Conservation (phyloP, 176 grass and related monocot species). For the Neostapfia colusana region DNA sequence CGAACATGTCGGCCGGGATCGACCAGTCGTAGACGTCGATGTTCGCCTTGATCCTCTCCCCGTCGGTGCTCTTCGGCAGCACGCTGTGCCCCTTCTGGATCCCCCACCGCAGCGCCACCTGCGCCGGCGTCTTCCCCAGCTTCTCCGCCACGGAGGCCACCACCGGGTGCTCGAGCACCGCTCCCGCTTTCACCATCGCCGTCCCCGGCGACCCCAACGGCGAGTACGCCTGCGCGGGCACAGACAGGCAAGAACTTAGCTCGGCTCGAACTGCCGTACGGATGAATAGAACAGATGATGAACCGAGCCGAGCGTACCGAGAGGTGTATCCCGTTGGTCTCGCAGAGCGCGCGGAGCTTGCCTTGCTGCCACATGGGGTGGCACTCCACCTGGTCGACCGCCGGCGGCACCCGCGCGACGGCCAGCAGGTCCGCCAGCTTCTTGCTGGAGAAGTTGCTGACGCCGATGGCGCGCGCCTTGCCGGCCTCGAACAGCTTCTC, state of each 20-base stretch:
- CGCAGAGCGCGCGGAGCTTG: slow-evolving; percentile 47
- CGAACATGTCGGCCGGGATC: slow-evolving; percentile 58
- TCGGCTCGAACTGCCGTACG: background rate
- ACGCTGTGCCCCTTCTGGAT: slow-evolving; percentile 66
- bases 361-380: slow-evolving; percentile 34
- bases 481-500: slow-evolving; percentile 56
- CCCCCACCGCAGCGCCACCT: slow-evolving; percentile 65
- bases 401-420: slow-evolving; percentile 50
- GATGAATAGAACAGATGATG: no score
- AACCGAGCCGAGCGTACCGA: slow-evolving; percentile 50
- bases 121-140: slow-evolving; percentile 60
- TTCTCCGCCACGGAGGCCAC: slow-evolving; percentile 49
- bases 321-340: slow-evolving; percentile 54
- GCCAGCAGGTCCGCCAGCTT: slow-evolving; percentile 55
- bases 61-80: slow-evolving; percentile 63
- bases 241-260: background rate
- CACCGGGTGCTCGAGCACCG: slow-evolving; percentile 46
- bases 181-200: slow-evolving; percentile 37
- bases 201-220: slow-evolving; percentile 66
- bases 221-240: slow-evolving; percentile 51
- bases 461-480: slow-evolving; percentile 60
- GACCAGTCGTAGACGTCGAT: slow-evolving; percentile 57
- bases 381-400: slow-evolving; percentile 50
- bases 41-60: slow-evolving; percentile 55
- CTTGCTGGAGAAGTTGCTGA: slow-evolving; percentile 71